Base-by-base conservation (phyloP, 495 filamentous ascomycete genomes). In the Trichoderma gamsii region DNA sequence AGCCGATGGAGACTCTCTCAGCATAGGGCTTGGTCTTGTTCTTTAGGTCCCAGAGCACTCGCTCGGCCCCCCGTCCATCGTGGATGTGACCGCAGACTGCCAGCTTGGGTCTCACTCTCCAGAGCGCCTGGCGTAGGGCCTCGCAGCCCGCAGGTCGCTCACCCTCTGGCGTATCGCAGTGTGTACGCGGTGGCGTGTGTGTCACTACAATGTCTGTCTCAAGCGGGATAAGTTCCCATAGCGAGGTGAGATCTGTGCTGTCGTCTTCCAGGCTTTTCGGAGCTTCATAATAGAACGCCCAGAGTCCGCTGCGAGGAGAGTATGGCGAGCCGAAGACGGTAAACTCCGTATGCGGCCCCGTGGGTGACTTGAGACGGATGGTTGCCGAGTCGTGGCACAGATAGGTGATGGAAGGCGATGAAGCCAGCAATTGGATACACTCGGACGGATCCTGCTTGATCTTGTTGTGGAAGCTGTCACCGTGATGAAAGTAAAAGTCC, bases 71-170 rank as follows among this genome's bases (percentile, higher is more conserved):
- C 64, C 85, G 75, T 9, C 79, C 84, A 32, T 84, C 86, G 75
- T 98, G 95, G 51, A 97, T 82, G 76, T 98, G 95, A 1, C 93
- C 95, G 73, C 92, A 97, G 56, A 97, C 85, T 74, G 96, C 93
- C 8, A 97, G 78, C 21, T 79, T 79, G 15, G 94, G 95, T n/a
- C 89, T 86, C 4, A 96, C 85, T 21, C 87, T 82, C 86, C 90
- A 92, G 41, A 92, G 72, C 63, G 90, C 85, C 63, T 84, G 78
- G 6, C 89, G 81, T 12, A 98, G 83, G 41, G 79, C 86, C 43
- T 90, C 85, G 72, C 92, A 97, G 18, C 94, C 95, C 38, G 70
- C 59, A 23, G 75, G 51, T 56, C 71, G 65, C 18, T 74, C 70
- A 52, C 73, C 73, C 78, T 83, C 88, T 2, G 84, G 81, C 32